These are phyloP conservation scores for Aspergillus niger DNA, from an alignment of 2,329 filamentous ascomycete genomes.

Conservation along the genomic window DNA sequence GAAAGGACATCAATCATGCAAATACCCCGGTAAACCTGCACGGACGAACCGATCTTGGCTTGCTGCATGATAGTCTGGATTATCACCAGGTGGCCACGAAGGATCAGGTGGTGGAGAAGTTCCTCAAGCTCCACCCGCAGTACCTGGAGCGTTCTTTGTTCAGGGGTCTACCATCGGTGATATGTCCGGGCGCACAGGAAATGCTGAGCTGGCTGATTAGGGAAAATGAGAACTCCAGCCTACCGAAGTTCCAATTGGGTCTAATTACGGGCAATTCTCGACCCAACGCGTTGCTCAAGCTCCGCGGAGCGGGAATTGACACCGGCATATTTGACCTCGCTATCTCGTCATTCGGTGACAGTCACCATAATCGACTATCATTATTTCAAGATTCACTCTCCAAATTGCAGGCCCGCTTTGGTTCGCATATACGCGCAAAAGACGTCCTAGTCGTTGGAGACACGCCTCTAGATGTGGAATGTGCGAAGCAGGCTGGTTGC, in stretches of 20 bases:
- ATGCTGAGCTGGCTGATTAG: constrained; percentile 10
- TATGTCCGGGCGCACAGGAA: constrained; percentile 11
- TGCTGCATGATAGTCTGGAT: constrained; percentile 16
- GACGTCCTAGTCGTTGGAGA: constrained; percentile 19
- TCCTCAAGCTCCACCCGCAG: constrained; percentile 11
- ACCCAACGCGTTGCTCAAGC: constrained; percentile 16
- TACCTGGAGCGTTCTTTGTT: constrained; percentile 15
- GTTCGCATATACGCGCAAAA: constrained; percentile 3
- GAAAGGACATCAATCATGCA: constrained; percentile 16
- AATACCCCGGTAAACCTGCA: constrained; percentile 18
- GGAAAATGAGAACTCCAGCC: background rate
- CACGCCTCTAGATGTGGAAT: constrained; percentile 18
- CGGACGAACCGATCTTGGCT: constrained; percentile 16
- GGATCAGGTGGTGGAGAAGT: constrained; percentile 3
- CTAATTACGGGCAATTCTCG: constrained; percentile 18
- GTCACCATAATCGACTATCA: constrained; percentile 13
- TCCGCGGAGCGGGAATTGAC: constrained; percentile 12
- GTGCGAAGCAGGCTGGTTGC: constrained; percentile 18
- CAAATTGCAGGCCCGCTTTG: constrained; percentile 6
- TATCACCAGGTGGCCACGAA: constrained; percentile 12
- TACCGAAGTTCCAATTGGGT: constrained; percentile 8
- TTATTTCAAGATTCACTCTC: constrained; percentile 13
- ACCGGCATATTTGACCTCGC: constrained; percentile 15
- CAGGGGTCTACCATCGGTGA: constrained; percentile 9
- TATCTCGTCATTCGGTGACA: constrained; percentile 19